Percentiles rank a stretch among this genome's conserved stretches.
Conservation (phyloP, 169 alveolate genomes). For the Theileria parva region DNA sequence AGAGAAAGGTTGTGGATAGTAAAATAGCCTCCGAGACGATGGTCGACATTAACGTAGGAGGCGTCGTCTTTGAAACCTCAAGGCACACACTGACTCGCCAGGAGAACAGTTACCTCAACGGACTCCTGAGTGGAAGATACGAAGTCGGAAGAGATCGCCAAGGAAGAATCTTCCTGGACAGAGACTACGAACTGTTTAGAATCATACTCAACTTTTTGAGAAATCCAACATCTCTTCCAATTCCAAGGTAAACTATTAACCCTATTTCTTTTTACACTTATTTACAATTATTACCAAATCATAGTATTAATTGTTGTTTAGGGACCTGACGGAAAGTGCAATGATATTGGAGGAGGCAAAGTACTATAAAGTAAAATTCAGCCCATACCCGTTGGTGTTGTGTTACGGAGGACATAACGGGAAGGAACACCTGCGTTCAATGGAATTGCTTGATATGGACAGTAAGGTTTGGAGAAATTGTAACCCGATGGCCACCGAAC, state of each 20-base stretch:
- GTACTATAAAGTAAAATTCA: slow-evolving; percentile 79
- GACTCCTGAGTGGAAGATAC: slow-evolving; percentile 79
- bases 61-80: slow-evolving; percentile 84
- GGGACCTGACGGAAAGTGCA: slow-evolving; percentile 81
- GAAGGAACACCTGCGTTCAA: slow-evolving; percentile 74
- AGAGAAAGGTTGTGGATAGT: slow-evolving; percentile 73
- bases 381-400: slow-evolving; percentile 82
- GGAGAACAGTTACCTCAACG: slow-evolving; percentile 76
- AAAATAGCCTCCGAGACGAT: slow-evolving; percentile 84
- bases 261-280: not conserved
- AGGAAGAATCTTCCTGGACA: slow-evolving; percentile 83
- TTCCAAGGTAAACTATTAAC: slow-evolving; percentile 41
- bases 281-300: not conserved
- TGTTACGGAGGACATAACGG: slow-evolving; percentile 85
- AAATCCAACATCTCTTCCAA: slow-evolving; percentile 74
- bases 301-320: slow-evolving; percentile 1
- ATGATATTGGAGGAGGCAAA: slow-evolving; percentile 78
- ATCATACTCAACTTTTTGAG: slow-evolving; percentile 81
- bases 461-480: slow-evolving; percentile 87
- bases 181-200: slow-evolving; percentile 84
- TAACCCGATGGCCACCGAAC: slow-evolving; percentile 83
- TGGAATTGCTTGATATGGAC: slow-evolving; percentile 82
- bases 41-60: slow-evolving; percentile 86
- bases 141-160: slow-evolving; percentile 81
- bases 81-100: slow-evolving; percentile 81